A percentile compares a stretch with the other conserved stretches of the same genome.
Evolutionary conservation across 345 rosid species (phyloP).

Genomic region (Cochlearia excelsa): DNA sequence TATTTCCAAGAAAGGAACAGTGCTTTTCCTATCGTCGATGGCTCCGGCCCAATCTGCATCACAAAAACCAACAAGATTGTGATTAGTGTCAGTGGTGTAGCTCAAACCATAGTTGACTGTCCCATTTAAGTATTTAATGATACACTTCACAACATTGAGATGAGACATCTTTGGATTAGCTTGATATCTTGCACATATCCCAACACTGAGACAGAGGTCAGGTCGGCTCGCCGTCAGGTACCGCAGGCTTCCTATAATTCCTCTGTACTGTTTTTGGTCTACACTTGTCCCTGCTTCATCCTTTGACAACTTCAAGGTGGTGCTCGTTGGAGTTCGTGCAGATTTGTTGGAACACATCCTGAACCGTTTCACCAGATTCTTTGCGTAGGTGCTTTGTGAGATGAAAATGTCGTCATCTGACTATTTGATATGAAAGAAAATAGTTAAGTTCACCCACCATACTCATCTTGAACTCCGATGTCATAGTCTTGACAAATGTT

Average conservation of each 20-base stretch:
- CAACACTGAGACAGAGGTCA: too few relatives aligned
- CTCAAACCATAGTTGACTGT: too few relatives aligned
- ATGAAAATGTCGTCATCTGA: background rate
- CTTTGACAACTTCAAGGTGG: background rate
- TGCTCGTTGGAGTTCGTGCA: background rate
- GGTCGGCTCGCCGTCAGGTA: background rate
- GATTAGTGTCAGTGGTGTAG: too few relatives aligned
- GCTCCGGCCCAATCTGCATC: too few relatives aligned
- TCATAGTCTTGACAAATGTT: background rate
- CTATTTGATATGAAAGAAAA: background rate
- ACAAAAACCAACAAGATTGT: too few relatives aligned
- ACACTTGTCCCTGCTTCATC: background rate
- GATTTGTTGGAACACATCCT: background rate
- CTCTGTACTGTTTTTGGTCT: background rate
- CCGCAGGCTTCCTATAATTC: background rate
- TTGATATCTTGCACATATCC: too few relatives aligned
- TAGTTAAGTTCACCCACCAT: background rate
- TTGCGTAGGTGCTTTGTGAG: background rate
- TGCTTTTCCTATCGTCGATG: too few relatives aligned
- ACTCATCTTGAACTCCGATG: background rate
- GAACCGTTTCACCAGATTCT: background rate
- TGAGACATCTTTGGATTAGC: too few relatives aligned
- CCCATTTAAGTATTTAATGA: too few relatives aligned
- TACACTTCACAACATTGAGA: too few relatives aligned
- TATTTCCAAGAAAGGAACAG: too few relatives aligned